Evolutionary conservation across 225 moss, liverwort and hornwort genomes (phyloP), one percentile per base, ranked within the genome.

Genomic region (Pseudisothecium myosuroides): DNA sequence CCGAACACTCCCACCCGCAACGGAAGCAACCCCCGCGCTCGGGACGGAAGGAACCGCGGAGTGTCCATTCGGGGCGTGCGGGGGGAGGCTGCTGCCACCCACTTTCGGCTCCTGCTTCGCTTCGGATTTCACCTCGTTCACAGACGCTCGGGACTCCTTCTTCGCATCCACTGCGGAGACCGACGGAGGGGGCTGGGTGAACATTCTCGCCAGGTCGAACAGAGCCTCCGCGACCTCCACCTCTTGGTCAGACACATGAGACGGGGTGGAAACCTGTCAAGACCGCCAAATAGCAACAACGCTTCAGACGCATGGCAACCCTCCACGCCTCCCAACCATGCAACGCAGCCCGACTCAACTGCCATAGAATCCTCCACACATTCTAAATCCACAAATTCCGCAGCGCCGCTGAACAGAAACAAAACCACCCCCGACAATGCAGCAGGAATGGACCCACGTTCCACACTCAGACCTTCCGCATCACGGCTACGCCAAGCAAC

Each of bases 191-290:
- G 94, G 92, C 81, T 92, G 91, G 55, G 93, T 95, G 85, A 93
- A 90, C 93, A 94, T 95, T 55, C 93, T 90, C 18, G 98, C 96
- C 65, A 97, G 89, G 92, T 96, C 97, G 86, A 95, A 98, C 72
- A 97, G 91, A 37, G 97, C 98, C 90, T 98, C 96, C 19, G 97
- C 96, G 6, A 97, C 98, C 90, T 98, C 97, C 36, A 92, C 97
- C 87, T 98, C 98, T 83, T 96, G 95, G 87, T 98, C 96, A 31
- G 96, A 95, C 83, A 96, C 92, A 24, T 45, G 75, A 15, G 90
- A 87, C 37, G 91, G 85, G 52, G 90, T 83, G 36, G 95, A 85
- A 37, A 94, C 94, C 96, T 96, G 92, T 24, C 58, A 80, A 69
- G 49, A 2, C 27, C 67, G 32, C 11, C 73, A 88, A 88, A 63